Evolutionary conservation across 2,329 filamentous ascomycete genomes (phyloP), one percentile per base, ranked within the genome.

Genomic region (Daldinia eschscholtzii): DNA sequence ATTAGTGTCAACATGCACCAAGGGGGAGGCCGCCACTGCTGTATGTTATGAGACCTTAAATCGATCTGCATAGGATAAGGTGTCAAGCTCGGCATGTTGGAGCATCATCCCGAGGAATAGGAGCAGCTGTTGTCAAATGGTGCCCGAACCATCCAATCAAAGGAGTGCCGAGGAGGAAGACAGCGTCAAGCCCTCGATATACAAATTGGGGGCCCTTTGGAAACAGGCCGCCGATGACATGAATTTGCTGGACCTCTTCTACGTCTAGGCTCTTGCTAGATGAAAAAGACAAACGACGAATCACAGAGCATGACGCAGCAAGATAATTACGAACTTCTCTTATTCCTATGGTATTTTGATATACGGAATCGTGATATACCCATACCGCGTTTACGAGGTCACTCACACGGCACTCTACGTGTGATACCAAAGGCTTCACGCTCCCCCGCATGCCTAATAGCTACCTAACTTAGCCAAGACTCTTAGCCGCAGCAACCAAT

Each of bases 1-100:
- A 63, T 69, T 67, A 64, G 64, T 46, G 42, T 20, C 64, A 28
- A 63, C 13, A 59, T 55, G 57, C 58, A 61, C 48, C 50, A 56
- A n/a, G 61, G 44, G 56, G 48, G 70, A 71, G 67, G 70, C 70
- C 70, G 70, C 70, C 70, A 65, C 28, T 42, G 48, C 28, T 42
- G 48, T 42, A 58, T 42, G 15, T 39, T 57, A 52, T n/a, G 6
- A 13, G 15, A 30, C 6, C 26, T 18, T 30, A 10, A n/a, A n/a
- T 33, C 20, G 20, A 2, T 50, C 6, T 50, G 13, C 23, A 23
- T 33, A 33, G 30, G 30, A 33, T 33, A 33, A 37, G 2, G 20
- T 23, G 35, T 37, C 35, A 37, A 37, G 12, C 42, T 46, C 10
- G 42, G 10, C 26, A 6, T 28, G 48, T 18, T 30, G 12, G 12